Percentiles rank a stretch among this genome's conserved stretches.
phyloP scores from a whole-genome alignment of 2,329 filamentous ascomycete genomes.

The Phoma sp. region DNA sequence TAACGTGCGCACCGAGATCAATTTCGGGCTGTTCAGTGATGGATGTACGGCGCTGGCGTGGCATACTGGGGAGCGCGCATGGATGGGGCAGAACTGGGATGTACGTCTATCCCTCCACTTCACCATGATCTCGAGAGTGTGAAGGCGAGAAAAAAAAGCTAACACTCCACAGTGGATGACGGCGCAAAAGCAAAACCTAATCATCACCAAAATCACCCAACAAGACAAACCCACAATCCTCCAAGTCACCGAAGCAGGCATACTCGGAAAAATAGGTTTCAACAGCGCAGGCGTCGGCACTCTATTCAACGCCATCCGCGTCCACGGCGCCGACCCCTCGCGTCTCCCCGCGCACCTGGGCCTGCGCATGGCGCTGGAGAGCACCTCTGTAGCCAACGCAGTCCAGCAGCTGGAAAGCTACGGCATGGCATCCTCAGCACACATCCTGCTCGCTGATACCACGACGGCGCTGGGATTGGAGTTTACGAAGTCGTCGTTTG shows the following conservation, averaged over 20 bases:
- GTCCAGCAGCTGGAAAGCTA: slow-evolving; percentile 51
- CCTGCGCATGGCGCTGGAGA: slow-evolving; percentile 63
- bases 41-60: slow-evolving; percentile 63
- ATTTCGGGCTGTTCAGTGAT: slow-evolving; percentile 63
- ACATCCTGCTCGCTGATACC: slow-evolving; percentile 61
- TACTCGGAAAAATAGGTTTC: slow-evolving; percentile 71
- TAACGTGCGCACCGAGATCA: slow-evolving; percentile 65
- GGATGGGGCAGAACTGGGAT: slow-evolving; percentile 66
- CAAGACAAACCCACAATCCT: slow-evolving; percentile 55
- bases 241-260: slow-evolving; percentile 66
- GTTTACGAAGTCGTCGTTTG: slow-evolving; percentile 49
- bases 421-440: slow-evolving; percentile 61
- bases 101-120: slow-evolving; percentile 26
- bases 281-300: slow-evolving; percentile 65
- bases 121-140: too few species aligned
- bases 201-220: slow-evolving; percentile 56
- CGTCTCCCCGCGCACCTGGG: slow-evolving; percentile 68
- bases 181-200: slow-evolving; percentile 58
- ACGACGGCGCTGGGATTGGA: slow-evolving; percentile 58
- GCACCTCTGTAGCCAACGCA: slow-evolving; percentile 55
- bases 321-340: slow-evolving; percentile 59
- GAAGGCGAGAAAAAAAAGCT: too few species aligned
- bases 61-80: slow-evolving; percentile 47
- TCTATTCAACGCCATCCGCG: slow-evolving; percentile 67
- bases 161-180: slow-evolving; percentile 54